phyloP scores from a whole-genome alignment of 73 alveolate species.

The Paramecium pentaurelia region DNA sequence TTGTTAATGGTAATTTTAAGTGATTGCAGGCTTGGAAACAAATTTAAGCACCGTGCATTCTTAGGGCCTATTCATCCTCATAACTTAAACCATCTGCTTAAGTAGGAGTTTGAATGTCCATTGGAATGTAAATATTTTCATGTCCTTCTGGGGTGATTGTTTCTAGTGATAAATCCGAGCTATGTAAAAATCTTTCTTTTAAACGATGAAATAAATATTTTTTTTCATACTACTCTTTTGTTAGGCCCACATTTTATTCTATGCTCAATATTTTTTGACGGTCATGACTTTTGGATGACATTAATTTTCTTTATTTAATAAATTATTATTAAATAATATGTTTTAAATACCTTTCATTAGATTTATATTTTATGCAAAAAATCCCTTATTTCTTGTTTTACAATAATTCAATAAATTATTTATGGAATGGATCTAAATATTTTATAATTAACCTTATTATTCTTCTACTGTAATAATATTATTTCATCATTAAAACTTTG shows the following conservation, averaged over 20 bases:
- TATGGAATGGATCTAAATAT: neutral
- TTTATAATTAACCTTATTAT: neutral
- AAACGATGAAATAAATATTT: constrained; percentile 10
- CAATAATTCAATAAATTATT: neutral
- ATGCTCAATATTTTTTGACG: neutral
- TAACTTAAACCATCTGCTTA: constrained; percentile 21
- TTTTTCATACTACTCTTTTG: constrained; percentile 2
- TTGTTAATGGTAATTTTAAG: constrained; percentile 24
- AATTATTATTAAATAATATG: neutral
- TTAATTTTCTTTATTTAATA: neutral
- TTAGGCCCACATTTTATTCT: neutral
- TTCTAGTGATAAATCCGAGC: neutral
- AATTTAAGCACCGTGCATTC: constrained; percentile 41
- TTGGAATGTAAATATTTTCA: constrained; percentile 32
- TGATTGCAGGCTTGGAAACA: constrained; percentile 23
- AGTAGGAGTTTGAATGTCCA: constrained; percentile 14
- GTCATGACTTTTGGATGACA: constrained; percentile 8
- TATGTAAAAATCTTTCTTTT: constrained; percentile 14
- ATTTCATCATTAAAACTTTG: neutral
- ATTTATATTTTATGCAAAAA: neutral
- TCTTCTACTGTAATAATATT: neutral
- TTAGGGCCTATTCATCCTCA: constrained; percentile 46
- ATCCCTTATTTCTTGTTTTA: neutral
- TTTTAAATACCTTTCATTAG: neutral
- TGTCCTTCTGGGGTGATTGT: constrained; percentile 18